phyloP scores from a whole-genome alignment of 2,329 filamentous ascomycete genomes.

The Cordyceps cicadae region DNA sequence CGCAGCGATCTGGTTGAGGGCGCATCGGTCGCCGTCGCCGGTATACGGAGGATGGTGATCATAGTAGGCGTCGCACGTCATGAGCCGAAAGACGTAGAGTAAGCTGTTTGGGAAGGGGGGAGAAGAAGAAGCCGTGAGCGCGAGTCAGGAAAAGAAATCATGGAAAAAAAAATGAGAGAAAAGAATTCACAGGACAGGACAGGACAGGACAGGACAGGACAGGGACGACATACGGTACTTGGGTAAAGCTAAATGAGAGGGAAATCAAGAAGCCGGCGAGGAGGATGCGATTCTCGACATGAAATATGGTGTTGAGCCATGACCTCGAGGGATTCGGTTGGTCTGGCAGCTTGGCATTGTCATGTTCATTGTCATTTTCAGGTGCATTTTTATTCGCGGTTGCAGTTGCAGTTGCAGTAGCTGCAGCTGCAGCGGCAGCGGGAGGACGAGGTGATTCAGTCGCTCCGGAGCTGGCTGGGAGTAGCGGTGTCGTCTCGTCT shows the following conservation, averaged over 20 bases:
- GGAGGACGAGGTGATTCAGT: neutral
- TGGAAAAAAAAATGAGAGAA: neutral
- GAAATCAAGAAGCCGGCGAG: slow-evolving; percentile 54
- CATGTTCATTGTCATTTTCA: neutral
- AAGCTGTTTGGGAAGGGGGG: slow-evolving; percentile 23
- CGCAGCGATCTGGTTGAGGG: slow-evolving; percentile 53
- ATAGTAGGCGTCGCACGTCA: slow-evolving; percentile 66
- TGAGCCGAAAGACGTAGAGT: slow-evolving; percentile 60
- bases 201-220: no score
- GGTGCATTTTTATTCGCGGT: no score
- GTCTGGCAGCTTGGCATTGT: neutral
- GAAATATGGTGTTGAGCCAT: slow-evolving; percentile 17
- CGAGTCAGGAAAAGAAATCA: no score
- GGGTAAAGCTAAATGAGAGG: slow-evolving; percentile 40
- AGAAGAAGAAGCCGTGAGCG: neutral
- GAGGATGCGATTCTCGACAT: slow-evolving; percentile 40
- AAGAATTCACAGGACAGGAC: no score
- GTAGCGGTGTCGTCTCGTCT: slow-evolving; percentile 8
- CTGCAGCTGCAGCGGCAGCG: neutral
- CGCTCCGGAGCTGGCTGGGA: neutral
- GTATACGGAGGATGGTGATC: slow-evolving; percentile 43
- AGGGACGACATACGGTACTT: slow-evolving; percentile 35
- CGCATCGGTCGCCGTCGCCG: slow-evolving; percentile 46
- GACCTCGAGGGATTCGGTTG: neutral
- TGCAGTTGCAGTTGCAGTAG: no score